Percentiles rank a stretch among this genome's conserved stretches.
phyloP scores from a whole-genome alignment of 2,329 filamentous ascomycete species.

The Calonectria pauciramosa region DNA sequence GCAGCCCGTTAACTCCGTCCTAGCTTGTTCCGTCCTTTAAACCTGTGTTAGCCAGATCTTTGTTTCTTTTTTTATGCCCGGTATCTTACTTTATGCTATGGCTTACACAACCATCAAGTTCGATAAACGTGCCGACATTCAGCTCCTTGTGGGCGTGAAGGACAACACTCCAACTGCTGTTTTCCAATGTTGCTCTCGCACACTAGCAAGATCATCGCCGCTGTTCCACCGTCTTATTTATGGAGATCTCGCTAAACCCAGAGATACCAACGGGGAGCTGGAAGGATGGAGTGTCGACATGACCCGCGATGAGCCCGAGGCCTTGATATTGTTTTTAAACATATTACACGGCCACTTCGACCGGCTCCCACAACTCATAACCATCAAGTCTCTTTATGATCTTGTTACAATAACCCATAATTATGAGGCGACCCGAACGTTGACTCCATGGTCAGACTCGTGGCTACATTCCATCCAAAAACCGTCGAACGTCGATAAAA shows the following conservation, averaged over 20 bases:
- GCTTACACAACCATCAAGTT: conserved; percentile 10
- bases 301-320: conserved; percentile 46
- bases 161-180: not conserved
- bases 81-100: not conserved
- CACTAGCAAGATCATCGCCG: conserved; percentile 40
- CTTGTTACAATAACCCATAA: conserved; percentile 46
- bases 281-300: conserved; percentile 43
- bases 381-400: conserved; percentile 37
- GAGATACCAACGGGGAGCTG: not conserved
- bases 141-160: not conserved
- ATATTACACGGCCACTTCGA: conserved; percentile 48
- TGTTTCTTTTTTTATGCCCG: not conserved
- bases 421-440: conserved; percentile 43
- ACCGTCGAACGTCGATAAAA: conserved; percentile 21
- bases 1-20: not conserved
- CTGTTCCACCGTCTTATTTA: conserved; percentile 45
- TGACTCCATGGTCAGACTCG: conserved; percentile 41
- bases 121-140: conserved; percentile 14
- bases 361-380: conserved; percentile 36
- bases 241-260: conserved; percentile 40
- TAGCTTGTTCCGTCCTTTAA: not conserved
- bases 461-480: conserved; percentile 35
- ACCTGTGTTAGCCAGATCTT: not conserved
- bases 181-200: conserved; percentile 44
- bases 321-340: conserved; percentile 44